phyloP scores from a whole-genome alignment of 441 rosid genomes.

The Manihot esculenta region DNA sequence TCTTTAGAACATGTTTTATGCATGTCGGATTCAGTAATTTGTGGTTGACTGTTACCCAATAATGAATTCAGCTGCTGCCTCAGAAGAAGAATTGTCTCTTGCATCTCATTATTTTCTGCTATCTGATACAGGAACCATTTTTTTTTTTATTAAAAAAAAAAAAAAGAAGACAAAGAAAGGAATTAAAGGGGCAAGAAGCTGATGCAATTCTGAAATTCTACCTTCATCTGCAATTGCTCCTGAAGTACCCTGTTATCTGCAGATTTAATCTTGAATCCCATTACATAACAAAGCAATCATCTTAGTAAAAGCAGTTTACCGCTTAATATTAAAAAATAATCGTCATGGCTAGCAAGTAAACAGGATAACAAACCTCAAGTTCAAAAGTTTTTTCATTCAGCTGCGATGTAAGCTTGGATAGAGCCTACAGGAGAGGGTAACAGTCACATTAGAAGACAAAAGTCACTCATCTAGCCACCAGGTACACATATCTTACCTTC shows the following conservation, averaged over 20 bases:
- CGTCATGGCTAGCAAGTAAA: slow-evolving; percentile 10
- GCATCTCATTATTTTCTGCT: slow-evolving; percentile 79
- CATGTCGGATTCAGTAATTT: slow-evolving; percentile 34
- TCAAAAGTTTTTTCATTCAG: slow-evolving; percentile 82
- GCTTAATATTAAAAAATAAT: slow-evolving; percentile 16
- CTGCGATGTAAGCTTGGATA: slow-evolving; percentile 72
- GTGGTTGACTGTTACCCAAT: slow-evolving; percentile 39
- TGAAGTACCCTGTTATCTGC: slow-evolving; percentile 95
- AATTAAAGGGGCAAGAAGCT: not conserved
- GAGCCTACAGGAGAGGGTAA: slow-evolving; percentile 48
- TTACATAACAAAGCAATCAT: slow-evolving; percentile 22
- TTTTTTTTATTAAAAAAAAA: no score
- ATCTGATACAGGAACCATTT: slow-evolving; percentile 41
- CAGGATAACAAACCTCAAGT: slow-evolving; percentile 67
- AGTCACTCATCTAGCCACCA: slow-evolving; percentile 8
- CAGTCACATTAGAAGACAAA: slow-evolving; percentile 24
- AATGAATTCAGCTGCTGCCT: slow-evolving; percentile 63
- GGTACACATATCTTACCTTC: not conserved
- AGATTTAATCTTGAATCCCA: slow-evolving; percentile 63
- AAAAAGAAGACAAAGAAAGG: no score
- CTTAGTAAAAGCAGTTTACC: slow-evolving; percentile 22
- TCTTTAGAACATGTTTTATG: slow-evolving; percentile 26
- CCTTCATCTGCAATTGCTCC: slow-evolving; percentile 89
- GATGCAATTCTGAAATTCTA: slow-evolving; percentile 27
- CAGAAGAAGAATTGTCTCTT: slow-evolving; percentile 71